These are phyloP conservation scores for Epichloe amarillans DNA, from an alignment of 2,329 filamentous ascomycete species.

Conservation along the genomic window DNA sequence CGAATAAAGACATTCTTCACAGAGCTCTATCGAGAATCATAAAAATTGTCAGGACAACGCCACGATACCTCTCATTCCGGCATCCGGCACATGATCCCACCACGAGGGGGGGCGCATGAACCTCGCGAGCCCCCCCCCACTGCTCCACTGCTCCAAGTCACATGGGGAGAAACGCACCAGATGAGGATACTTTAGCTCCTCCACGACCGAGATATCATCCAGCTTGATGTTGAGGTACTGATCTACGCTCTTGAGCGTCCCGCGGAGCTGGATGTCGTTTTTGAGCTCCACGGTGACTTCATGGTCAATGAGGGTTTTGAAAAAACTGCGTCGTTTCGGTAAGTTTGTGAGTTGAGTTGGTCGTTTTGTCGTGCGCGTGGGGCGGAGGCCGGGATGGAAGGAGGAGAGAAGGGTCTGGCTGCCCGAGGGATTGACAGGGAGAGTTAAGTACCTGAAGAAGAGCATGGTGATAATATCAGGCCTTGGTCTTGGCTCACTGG, in stretches of 20 bases:
- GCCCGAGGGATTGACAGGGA: not conserved
- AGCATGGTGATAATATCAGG: constrained; percentile 19
- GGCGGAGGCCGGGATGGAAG: too few species aligned
- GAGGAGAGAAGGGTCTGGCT: too few species aligned
- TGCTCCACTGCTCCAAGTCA: too few species aligned
- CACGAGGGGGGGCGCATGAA: too few species aligned
- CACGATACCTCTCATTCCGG: too few species aligned
- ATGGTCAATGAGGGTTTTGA: constrained; percentile 96
- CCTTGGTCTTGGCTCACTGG: not conserved
- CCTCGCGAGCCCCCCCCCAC: too few species aligned
- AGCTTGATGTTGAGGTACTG: constrained; percentile 99
- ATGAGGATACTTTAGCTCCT: constrained; percentile 91
- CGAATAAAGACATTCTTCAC: constrained; percentile 96
- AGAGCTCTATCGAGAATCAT: constrained; percentile 35
- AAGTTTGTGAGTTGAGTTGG: too few species aligned
- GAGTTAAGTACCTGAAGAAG: constrained; percentile 27
- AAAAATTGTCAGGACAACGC: too few species aligned
- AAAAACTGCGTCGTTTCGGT: constrained; percentile 51
- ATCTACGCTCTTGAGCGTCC: constrained; percentile 91
- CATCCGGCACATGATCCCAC: too few species aligned
- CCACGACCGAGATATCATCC: constrained; percentile 83
- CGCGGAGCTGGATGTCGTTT: constrained; percentile 95
- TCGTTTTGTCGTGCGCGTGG: too few species aligned
- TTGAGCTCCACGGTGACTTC: constrained; percentile 98
- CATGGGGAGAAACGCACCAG: constrained; percentile 40